Base-by-base conservation (phyloP, 345 rosid species). In the Hevea brasiliensis region DNA sequence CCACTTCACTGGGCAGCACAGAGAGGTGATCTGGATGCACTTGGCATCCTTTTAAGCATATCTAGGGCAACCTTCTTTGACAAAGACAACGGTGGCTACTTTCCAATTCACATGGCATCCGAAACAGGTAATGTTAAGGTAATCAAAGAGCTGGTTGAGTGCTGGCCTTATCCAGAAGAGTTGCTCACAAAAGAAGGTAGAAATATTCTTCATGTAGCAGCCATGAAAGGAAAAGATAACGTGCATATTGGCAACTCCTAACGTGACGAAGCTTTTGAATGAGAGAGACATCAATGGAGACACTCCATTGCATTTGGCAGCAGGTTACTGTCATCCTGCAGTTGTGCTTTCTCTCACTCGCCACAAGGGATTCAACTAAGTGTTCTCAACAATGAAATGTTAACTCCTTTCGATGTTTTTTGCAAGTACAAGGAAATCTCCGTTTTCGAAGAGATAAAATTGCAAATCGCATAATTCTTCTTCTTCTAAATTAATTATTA, bases 261-360 rank as follows among this genome's bases (percentile, higher is more conserved):
- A 5, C 40, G 21, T 21, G 54, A 55, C 23, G 68, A 76, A 27
- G 21, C n/a, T 23, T 47, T 71, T 65, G 61, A 76, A 3, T 61
- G 69, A 44, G 48, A 68, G 42, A 64, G 72, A 82, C 57, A 45
- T 13, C 11, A 57, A 76, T 41, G 83, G 85, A 44, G 48, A 78
- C 41, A 78, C 87, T 5, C 72, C 80, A 23, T 65, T 80, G 74
- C 81, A 80, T 21, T 61, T 74, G 10, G 84, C 83, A 1, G 20
- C 80, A 0, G 35, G 47, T 63, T 12, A 24, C 8, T 55, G 65
- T 17, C 76, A 75, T 66, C 58, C 41, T 8, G 21, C 7, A 26
- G 75, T 78, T 53, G 76, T n/a, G n/a, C n/a, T n/a, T n/a, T n/a
- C n/a, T n/a, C 76, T 82, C 1, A 47, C 75, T 0, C 11, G 57